Percentiles rank a stretch among this genome's conserved stretches.
Conservation (phyloP, 2,329 filamentous ascomycete genomes). For the Neopestalotiopsis clavispora region DNA sequence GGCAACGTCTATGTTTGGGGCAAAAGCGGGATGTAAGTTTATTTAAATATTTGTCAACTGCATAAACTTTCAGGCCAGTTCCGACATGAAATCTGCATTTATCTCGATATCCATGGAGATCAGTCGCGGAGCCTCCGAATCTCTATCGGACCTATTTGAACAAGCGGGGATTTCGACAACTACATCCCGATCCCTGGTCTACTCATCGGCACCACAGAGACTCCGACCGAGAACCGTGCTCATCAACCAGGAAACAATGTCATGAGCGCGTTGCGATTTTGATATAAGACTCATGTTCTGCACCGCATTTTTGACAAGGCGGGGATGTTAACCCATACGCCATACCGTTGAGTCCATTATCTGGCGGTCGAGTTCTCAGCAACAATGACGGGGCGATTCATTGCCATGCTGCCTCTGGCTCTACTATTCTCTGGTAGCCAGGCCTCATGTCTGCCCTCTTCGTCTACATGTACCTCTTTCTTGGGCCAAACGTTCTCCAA, state of each 20-base stretch:
- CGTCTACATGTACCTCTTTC: conserved; percentile 37
- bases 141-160: neutral
- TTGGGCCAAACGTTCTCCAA: conserved; percentile 16
- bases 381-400: neutral
- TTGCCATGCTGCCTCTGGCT: neutral
- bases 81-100: neutral
- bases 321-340: neutral
- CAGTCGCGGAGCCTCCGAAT: neutral
- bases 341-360: neutral
- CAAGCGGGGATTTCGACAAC: neutral
- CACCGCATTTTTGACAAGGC: neutral
- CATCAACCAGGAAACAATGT: neutral
- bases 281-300: neutral
- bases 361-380: neutral
- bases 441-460: neutral
- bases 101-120: neutral
- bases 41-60: too few species aligned
- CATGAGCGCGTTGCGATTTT: neutral
- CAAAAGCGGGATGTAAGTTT: too few species aligned
- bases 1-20: too few species aligned
- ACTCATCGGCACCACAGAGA: neutral
- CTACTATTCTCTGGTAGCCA: neutral
- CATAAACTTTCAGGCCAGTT: neutral
- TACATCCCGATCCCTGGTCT: neutral
- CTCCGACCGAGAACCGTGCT: neutral